Percentiles rank a stretch among this genome's conserved stretches.
phyloP scores from a whole-genome alignment of 2,329 filamentous ascomycete genomes.

The Aureobasidium sp. region DNA sequence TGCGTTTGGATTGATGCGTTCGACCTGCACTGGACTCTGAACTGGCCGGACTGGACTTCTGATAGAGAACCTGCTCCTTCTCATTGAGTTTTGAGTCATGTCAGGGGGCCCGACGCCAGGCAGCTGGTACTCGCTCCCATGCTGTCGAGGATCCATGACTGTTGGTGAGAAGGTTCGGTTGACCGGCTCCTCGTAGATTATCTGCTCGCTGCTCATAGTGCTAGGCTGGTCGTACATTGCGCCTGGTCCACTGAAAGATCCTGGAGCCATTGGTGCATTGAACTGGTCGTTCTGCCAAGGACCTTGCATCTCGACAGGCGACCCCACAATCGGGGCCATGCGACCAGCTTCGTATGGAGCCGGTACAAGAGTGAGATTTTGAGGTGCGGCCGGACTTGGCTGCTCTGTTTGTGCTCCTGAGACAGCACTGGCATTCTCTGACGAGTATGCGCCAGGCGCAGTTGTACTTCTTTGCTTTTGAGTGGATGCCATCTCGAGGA shows the following conservation, averaged over 20 bases:
- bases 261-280: not conserved
- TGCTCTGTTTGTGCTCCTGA: not conserved
- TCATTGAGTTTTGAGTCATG: not conserved
- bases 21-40: not conserved
- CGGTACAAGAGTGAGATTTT: not conserved
- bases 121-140: constrained; percentile 35
- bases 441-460: not conserved
- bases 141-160: constrained; percentile 31
- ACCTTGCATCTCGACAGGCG: constrained; percentile 5
- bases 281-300: not conserved
- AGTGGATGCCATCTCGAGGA: constrained; percentile 4
- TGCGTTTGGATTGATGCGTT: constrained; percentile 15
- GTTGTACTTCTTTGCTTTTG: not conserved
- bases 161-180: not conserved
- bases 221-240: not conserved
- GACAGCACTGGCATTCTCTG: not conserved
- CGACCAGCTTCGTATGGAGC: not conserved
- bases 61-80: not conserved
- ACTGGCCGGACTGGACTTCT: not conserved
- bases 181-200: not conserved
- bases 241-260: not conserved
- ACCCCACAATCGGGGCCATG: constrained; percentile 1
- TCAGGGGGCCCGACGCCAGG: constrained; percentile 32
- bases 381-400: not conserved
- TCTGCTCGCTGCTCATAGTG: not conserved